Percentiles rank a stretch among this genome's conserved stretches.
Conservation (phyloP, 306 rosid genomes). For the Vigna radiata region DNA sequence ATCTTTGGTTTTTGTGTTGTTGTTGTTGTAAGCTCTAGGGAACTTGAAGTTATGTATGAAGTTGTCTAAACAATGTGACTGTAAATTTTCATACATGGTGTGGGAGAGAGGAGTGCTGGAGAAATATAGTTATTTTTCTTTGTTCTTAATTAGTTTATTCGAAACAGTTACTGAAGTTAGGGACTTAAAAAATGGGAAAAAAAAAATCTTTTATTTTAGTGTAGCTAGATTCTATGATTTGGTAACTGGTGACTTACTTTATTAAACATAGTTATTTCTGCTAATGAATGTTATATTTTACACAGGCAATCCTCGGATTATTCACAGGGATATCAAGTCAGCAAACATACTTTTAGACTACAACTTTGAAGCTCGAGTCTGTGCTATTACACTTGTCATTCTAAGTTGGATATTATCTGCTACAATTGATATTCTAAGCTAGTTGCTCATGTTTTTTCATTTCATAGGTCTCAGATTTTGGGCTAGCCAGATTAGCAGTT, state of each 20-base stretch:
- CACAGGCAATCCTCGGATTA: constrained; percentile 19
- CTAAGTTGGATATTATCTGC: neutral
- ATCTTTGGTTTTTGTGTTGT: neutral
- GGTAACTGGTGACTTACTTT: neutral
- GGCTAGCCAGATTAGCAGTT: constrained; percentile 13
- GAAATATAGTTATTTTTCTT: neutral
- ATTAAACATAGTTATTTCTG: neutral
- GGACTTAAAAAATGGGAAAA: neutral
- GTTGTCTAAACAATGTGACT: neutral
- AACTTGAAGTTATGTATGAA: neutral
- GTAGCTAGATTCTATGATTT: neutral
- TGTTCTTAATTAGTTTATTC: neutral
- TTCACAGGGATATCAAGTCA: constrained; percentile 25
- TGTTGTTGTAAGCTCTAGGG: neutral
- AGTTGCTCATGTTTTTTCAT: neutral
- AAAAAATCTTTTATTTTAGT: neutral
- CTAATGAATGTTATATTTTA: neutral
- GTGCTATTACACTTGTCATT: neutral
- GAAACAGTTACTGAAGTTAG: neutral
- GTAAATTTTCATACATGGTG: neutral
- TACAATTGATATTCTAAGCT: constrained; percentile 12
- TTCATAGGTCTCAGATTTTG: constrained; percentile 16
- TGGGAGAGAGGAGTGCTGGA: neutral
- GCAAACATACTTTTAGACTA: constrained; percentile 9
- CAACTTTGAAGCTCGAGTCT: constrained; percentile 15